Percentiles rank a stretch among this genome's conserved stretches.
These are phyloP conservation scores for Rhodotorula sp. DNA, from an alignment of 1,284 basidiomycete genomes.

Conservation along the genomic window DNA sequence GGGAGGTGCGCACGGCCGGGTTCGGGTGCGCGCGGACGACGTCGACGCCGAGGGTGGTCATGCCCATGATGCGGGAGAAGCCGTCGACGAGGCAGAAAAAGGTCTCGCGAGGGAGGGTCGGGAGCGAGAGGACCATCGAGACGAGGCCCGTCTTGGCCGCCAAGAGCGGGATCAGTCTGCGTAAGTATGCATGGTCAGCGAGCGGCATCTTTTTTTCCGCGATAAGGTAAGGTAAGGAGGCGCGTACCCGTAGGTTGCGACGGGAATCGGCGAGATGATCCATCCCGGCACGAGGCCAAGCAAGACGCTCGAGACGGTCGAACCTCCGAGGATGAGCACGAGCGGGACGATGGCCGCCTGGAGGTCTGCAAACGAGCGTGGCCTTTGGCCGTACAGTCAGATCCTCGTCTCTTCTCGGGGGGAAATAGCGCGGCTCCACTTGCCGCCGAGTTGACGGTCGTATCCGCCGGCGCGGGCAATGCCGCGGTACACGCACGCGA, in stretches of 20 bases:
- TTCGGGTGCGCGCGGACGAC: constrained; percentile 39
- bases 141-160: constrained; percentile 29
- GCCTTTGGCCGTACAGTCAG: background rate
- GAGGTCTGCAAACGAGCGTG: constrained; percentile 14
- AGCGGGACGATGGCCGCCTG: constrained; percentile 40
- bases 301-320: constrained; percentile 33
- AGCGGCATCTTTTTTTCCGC: no score
- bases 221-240: background rate
- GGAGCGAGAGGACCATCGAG: constrained; percentile 32
- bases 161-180: constrained; percentile 32
- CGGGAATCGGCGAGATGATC: constrained; percentile 39
- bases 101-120: constrained; percentile 36
- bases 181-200: no score
- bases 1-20: constrained; percentile 30
- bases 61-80: constrained; percentile 42
- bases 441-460: constrained; percentile 30
- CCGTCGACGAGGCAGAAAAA: constrained; percentile 40
- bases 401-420: background rate
- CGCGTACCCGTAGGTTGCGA: constrained; percentile 38
- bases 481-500: constrained; percentile 39
- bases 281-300: constrained; percentile 38
- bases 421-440: constrained; percentile 15
- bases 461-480: constrained; percentile 32
- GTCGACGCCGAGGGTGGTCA: constrained; percentile 43
- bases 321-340: constrained; percentile 38